phyloP scores from a whole-genome alignment of 225 moss, liverwort and hornwort species.

The Sphagnum contortum region DNA sequence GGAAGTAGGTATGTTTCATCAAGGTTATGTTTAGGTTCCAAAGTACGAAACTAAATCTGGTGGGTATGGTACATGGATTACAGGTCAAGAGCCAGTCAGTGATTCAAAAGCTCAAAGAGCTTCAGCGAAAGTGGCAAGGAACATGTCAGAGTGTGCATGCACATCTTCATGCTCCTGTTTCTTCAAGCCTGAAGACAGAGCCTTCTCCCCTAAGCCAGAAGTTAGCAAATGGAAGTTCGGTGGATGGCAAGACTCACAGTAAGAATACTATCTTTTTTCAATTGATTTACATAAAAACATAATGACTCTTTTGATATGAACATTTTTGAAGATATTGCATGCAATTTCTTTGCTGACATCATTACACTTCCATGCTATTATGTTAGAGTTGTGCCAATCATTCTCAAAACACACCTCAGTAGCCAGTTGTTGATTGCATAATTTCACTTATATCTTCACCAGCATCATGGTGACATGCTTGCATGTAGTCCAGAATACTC shows the following conservation, averaged over 20 bases:
- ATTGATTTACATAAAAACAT: no score
- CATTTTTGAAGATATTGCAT: no score
- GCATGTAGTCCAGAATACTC: no score
- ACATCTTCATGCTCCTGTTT: slow-evolving; percentile 8
- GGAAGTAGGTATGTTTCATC: background rate
- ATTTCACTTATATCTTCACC: no score
- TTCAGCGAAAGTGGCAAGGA: slow-evolving; percentile 46
- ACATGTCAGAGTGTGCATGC: slow-evolving; percentile 35
- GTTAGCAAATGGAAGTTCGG: slow-evolving; percentile 3
- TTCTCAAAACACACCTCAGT: no score
- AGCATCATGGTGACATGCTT: no score
- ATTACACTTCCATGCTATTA: no score
- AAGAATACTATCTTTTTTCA: slow-evolving; percentile 1
- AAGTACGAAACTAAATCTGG: slow-evolving; percentile 2
- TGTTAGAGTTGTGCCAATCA: no score
- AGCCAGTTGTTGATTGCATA: no score
- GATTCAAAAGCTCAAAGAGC: slow-evolving; percentile 24
- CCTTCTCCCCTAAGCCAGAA: slow-evolving; percentile 21
- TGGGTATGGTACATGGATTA: slow-evolving; percentile 13
- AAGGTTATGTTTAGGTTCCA: no score
- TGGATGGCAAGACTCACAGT: slow-evolving; percentile 18
- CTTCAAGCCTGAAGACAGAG: slow-evolving; percentile 10
- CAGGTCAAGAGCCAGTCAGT: slow-evolving; percentile 17
- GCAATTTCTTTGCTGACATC: no score
- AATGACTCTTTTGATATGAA: no score